Evolutionary conservation across 2,329 filamentous ascomycete species (phyloP).

Genomic region (Dryadomyces quercus-mongolicae): DNA sequence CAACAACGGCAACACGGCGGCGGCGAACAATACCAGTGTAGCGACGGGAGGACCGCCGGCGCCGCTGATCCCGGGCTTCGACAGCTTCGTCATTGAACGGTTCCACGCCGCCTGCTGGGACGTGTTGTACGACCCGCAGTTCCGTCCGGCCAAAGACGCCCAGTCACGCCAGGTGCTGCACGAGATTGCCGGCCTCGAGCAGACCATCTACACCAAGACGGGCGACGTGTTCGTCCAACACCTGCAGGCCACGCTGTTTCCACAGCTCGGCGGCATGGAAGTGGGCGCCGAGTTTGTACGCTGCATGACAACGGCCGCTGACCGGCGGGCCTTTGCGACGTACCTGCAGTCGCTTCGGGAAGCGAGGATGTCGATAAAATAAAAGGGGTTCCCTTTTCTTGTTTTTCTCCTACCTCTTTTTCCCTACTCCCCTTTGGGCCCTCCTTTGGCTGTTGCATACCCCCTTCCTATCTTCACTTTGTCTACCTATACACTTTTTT

Average conservation of each 20-base stretch:
- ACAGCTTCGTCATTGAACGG: slow-evolving; percentile 75
- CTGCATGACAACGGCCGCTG: slow-evolving; percentile 43
- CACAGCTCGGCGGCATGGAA: slow-evolving; percentile 43
- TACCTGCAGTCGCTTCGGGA: slow-evolving; percentile 50
- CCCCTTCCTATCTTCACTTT: background rate
- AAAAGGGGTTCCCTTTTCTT: too few species aligned
- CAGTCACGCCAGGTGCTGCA: slow-evolving; percentile 79
- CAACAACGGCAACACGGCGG: background rate
- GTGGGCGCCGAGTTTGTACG: slow-evolving; percentile 48
- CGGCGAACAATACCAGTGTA: background rate
- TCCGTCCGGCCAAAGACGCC: slow-evolving; percentile 70
- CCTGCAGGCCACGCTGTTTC: slow-evolving; percentile 51
- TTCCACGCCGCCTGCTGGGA: slow-evolving; percentile 90
- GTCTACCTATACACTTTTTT: background rate
- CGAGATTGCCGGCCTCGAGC: slow-evolving; percentile 79
- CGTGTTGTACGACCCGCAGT: slow-evolving; percentile 64
- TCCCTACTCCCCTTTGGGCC: background rate
- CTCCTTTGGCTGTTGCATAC: background rate
- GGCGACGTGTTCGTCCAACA: slow-evolving; percentile 68
- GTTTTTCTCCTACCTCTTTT: too few species aligned
- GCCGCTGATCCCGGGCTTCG: slow-evolving; percentile 72
- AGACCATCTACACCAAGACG: slow-evolving; percentile 81
- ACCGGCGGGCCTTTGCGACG: slow-evolving; percentile 49
- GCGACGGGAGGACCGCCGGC: slow-evolving; percentile 24
- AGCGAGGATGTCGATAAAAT: slow-evolving; percentile 17